Percentiles rank a stretch among this genome's conserved stretches.
phyloP scores from a whole-genome alignment of 192 early-diverging fungal species.

The Gaertneriomyces sp. region DNA sequence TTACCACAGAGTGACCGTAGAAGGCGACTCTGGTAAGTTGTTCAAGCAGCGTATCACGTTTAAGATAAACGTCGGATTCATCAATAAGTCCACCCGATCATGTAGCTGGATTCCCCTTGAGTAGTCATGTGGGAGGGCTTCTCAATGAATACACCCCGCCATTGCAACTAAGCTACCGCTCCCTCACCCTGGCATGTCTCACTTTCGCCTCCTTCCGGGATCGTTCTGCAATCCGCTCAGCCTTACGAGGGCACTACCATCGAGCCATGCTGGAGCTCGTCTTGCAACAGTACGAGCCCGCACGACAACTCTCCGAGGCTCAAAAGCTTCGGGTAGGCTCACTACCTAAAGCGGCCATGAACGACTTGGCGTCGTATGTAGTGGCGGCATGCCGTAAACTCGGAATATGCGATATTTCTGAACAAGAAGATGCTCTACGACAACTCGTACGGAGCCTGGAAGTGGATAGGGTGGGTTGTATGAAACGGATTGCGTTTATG shows the following conservation, averaged over 20 bases:
- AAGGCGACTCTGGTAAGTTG: neutral
- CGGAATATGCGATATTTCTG: neutral
- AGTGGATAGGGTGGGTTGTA: neutral
- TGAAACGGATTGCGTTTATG: constrained; percentile 16
- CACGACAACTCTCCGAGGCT: neutral
- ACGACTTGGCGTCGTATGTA: neutral
- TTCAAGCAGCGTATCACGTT: too few relatives aligned
- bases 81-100: neutral
- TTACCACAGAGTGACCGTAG: constrained; percentile 9
- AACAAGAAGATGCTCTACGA: neutral
- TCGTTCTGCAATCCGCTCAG: constrained; percentile 4
- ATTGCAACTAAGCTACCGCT: constrained; percentile 3
- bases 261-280: constrained; percentile 13
- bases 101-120: constrained; percentile 6
- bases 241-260: constrained; percentile 11
- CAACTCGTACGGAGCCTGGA: neutral
- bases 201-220: constrained; percentile 18
- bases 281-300: neutral
- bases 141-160: neutral
- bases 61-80: neutral
- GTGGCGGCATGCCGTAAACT: neutral
- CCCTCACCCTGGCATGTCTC: constrained; percentile 12
- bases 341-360: neutral
- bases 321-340: neutral
- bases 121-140: neutral